Conservation (phyloP, 2,329 filamentous ascomycete species). For the Trematosphaeria pertusa region DNA sequence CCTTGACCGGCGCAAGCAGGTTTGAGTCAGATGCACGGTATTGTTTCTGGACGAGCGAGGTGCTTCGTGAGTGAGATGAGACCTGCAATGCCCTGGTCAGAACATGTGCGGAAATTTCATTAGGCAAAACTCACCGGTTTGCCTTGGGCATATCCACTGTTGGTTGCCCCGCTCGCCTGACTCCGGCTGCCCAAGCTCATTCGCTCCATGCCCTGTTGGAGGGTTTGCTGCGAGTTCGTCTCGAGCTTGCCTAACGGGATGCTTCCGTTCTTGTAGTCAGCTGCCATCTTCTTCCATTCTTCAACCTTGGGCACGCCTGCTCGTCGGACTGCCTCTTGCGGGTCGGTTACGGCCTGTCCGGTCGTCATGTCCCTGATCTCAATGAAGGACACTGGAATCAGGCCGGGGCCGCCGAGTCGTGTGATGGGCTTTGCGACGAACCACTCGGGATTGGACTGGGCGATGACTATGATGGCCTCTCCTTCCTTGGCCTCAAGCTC, state of each 20-base stretch:
- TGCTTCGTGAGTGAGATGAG: conserved; percentile 41
- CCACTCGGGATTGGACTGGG: conserved; percentile 98
- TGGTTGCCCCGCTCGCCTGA: conserved; percentile 27
- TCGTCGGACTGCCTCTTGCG: conserved; percentile 82
- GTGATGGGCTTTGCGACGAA: conserved; percentile 99
- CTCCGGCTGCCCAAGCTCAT: conserved; percentile 71
- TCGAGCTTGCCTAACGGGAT: conserved; percentile 95
- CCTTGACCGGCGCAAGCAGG: conserved; percentile 78
- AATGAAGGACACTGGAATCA: conserved; percentile 96
- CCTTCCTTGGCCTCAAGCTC: conserved; percentile 94
- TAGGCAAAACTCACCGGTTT: conserved; percentile 41
- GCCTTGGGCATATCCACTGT: conserved; percentile 35
- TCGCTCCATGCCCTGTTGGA: conserved; percentile 70
- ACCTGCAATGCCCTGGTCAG: conserved; percentile 23
- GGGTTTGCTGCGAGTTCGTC: conserved; percentile 54
- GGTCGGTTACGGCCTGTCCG: conserved; percentile 80
- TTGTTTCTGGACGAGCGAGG: conserved; percentile 50
- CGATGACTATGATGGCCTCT: conserved; percentile 97
- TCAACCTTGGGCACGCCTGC: conserved; percentile 94
- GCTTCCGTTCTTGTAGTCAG: conserved; percentile 98
- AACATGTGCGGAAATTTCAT: conserved; percentile 8
- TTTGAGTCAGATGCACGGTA: conserved; percentile 43
- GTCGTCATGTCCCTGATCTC: conserved; percentile 95
- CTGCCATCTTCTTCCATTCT: conserved; percentile 99
- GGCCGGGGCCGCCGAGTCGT: conserved; percentile 88